phyloP scores from a whole-genome alignment of 345 rosid genomes.

The Salix udensis region DNA sequence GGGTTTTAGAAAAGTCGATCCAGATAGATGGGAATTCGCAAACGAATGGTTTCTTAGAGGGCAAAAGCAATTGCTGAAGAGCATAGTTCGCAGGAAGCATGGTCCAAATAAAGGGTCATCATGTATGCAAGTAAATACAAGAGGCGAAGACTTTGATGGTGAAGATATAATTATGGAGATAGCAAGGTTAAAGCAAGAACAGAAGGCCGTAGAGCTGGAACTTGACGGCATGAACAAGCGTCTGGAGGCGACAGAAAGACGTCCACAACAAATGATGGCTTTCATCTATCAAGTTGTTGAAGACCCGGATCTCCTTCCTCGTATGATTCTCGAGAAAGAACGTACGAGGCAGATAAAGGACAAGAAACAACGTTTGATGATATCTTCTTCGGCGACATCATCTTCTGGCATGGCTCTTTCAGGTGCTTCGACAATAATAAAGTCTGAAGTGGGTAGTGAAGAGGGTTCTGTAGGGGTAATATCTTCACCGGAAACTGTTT shows the following conservation, averaged over 20 bases:
- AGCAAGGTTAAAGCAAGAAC: constrained; percentile 69
- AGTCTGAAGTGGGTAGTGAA: constrained; percentile 52
- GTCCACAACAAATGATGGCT: constrained; percentile 93
- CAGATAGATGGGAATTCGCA: constrained; percentile 35
- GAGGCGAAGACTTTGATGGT: constrained; percentile 44
- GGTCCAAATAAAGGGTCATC: background rate
- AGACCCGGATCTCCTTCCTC: constrained; percentile 73
- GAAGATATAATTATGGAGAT: constrained; percentile 68
- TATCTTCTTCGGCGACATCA: constrained; percentile 28
- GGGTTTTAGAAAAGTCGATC: constrained; percentile 32
- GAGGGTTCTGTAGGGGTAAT: constrained; percentile 33
- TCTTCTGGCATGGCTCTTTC: constrained; percentile 44
- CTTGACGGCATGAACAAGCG: constrained; percentile 63
- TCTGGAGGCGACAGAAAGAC: constrained; percentile 70
- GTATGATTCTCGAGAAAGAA: constrained; percentile 60
- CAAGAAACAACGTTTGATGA: constrained; percentile 51
- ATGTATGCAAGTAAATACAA: constrained; percentile 11
- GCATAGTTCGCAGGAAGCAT: constrained; percentile 21
- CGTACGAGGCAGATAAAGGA: constrained; percentile 26
- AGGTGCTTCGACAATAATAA: constrained; percentile 43
- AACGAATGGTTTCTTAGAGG: constrained; percentile 27
- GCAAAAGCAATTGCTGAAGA: constrained; percentile 25
- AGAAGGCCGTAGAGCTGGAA: constrained; percentile 53
- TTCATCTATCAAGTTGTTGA: constrained; percentile 71
- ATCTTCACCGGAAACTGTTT: constrained; percentile 41